Evolutionary conservation across 495 filamentous ascomycete genomes (phyloP).

Genomic region (Penicillium fimorum): DNA sequence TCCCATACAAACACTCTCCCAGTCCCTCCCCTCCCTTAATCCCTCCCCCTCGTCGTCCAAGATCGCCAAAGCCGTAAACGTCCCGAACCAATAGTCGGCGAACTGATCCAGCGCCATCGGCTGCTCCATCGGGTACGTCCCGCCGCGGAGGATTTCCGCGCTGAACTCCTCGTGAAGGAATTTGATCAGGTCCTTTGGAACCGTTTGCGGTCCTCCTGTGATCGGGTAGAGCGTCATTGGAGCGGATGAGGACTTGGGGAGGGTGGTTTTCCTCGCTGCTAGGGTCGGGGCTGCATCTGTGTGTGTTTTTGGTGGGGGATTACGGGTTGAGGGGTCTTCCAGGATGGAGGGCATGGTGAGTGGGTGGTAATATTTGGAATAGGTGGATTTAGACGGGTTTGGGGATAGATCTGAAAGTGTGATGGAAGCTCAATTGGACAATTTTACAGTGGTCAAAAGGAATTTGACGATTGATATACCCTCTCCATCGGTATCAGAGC

Average conservation of each 20-base stretch:
- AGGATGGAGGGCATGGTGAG: constrained; percentile 57
- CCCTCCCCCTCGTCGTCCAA: constrained; percentile 52
- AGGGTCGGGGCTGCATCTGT: constrained; percentile 57
- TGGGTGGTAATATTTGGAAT: background rate
- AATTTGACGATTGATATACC: constrained; percentile 2
- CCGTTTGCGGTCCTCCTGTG: constrained; percentile 61
- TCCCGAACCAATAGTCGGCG: constrained; percentile 89
- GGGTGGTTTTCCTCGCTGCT: constrained; percentile 70
- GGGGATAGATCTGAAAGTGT: background rate
- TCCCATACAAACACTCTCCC: constrained; percentile 80
- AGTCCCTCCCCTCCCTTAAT: constrained; percentile 59
- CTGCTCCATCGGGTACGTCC: constrained; percentile 90
- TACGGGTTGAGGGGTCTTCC: constrained; percentile 66
- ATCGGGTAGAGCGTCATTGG: constrained; percentile 80
- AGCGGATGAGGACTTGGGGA: constrained; percentile 68
- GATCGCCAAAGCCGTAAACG: constrained; percentile 86
- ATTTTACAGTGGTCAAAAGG: background rate
- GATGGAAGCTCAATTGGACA: background rate
- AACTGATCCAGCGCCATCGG: constrained; percentile 70
- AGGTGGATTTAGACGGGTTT: no score
- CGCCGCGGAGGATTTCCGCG: constrained; percentile 84
- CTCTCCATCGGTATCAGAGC: background rate
- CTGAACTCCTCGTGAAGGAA: constrained; percentile 82
- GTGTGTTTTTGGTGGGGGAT: constrained; percentile 55
- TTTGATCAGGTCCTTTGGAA: constrained; percentile 51